phyloP scores from a whole-genome alignment of 2,329 filamentous ascomycete genomes.

The Colletotrichum echinochloae region DNA sequence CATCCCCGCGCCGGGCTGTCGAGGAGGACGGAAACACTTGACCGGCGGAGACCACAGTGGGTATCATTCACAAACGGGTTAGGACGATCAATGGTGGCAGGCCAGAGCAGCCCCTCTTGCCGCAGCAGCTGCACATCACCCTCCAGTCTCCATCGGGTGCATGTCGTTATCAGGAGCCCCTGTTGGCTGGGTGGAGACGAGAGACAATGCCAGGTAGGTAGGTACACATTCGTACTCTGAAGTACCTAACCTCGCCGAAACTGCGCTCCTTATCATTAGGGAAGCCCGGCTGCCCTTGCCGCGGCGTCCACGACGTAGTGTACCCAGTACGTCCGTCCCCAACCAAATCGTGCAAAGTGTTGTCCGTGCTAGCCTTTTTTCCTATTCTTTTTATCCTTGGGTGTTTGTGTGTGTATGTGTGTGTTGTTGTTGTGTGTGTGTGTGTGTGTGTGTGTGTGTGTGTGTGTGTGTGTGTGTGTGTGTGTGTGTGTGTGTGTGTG shows the following conservation, averaged over 20 bases:
- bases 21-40: neutral
- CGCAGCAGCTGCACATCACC: constrained; percentile 40
- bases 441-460: no score
- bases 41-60: constrained; percentile 23
- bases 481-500: no score
- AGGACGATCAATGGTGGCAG: constrained; percentile 33
- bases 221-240: constrained; percentile 31
- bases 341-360: constrained; percentile 12
- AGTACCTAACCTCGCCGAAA: constrained; percentile 23
- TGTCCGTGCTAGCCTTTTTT: constrained; percentile 9
- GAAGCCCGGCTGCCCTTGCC: neutral
- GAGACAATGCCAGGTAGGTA: neutral
- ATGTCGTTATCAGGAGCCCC: constrained; percentile 37
- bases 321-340: no score
- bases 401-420: no score
- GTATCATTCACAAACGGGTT: constrained; percentile 24
- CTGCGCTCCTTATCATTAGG: constrained; percentile 29
- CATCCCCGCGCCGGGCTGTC: neutral
- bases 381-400: no score
- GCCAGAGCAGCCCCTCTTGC: constrained; percentile 33
- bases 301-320: constrained; percentile 3
- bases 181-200: constrained; percentile 23
- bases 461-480: no score
- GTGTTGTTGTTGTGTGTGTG: no score
- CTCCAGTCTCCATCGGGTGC: constrained; percentile 31